phyloP scores from a whole-genome alignment of 2,329 filamentous ascomycete genomes.

The Rutstroemia sp. region DNA sequence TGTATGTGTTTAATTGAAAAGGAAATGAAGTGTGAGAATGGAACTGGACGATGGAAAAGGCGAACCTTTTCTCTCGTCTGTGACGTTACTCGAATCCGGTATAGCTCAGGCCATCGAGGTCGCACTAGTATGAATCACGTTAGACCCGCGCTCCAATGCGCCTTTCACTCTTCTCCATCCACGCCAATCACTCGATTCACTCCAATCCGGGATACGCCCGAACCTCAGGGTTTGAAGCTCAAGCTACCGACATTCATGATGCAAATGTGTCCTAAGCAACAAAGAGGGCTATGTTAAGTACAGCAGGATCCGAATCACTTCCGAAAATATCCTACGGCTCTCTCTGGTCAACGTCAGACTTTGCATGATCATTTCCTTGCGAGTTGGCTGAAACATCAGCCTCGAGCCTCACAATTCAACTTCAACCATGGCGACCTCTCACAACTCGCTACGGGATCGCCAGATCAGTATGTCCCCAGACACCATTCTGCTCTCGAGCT shows the following conservation, averaged over 20 bases:
- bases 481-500: slow-evolving; percentile 11
- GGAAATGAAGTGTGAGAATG: background rate
- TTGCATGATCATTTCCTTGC: slow-evolving; percentile 22
- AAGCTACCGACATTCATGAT: background rate
- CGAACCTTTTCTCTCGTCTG: background rate
- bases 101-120: background rate
- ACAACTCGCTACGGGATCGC: slow-evolving; percentile 59
- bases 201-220: background rate
- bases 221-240: background rate
- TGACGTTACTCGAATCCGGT: background rate
- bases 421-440: slow-evolving; percentile 45
- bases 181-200: background rate
- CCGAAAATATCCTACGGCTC: background rate
- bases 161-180: background rate
- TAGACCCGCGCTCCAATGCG: background rate
- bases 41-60: background rate
- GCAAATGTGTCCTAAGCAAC: slow-evolving; percentile 6
- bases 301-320: background rate
- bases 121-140: background rate
- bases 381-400: slow-evolving; percentile 24
- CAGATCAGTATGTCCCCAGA: slow-evolving; percentile 53
- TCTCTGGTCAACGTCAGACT: background rate
- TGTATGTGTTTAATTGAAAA: background rate
- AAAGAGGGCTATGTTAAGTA: too few species aligned
- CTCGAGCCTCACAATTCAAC: slow-evolving; percentile 26